Base-by-base conservation (phyloP, 2,329 filamentous ascomycete genomes). In the Aspergillus sp. region DNA sequence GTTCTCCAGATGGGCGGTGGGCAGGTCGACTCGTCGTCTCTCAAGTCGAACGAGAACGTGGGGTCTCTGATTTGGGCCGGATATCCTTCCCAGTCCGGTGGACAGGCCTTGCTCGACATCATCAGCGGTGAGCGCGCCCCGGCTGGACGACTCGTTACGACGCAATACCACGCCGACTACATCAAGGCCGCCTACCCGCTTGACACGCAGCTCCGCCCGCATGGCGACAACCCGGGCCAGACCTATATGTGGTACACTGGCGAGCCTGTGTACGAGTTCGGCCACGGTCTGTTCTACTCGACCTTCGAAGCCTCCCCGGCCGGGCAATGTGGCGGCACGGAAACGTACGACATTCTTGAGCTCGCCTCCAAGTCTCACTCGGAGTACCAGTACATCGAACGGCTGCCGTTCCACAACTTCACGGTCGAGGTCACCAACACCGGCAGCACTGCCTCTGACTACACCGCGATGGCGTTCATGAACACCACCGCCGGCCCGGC, bases 211-310 rank as follows among this genome's bases (percentile, higher is more conserved):
- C 47, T 66, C 8, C 52, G 62, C 2, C 63, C 63, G 0, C 53
- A 49, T 13, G 50, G 45, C 1, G 40, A 37, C 7, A 63, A 61
- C 14, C 63, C 62, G 0, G 64, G 64, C 0, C 55, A 63, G 15
- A 67, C 64, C 0, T 67, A 67, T 35, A 60, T 60, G 36, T 67
- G 63, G 63, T 66, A 64, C 38, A 57, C 51, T 0, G 55, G 55
- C 3, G 45, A 47, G 7, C 48, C 62, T 0, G 61, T 66, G 4
- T 57, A 58, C 12, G 55, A 57, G 8, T 67, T 66, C 32, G 64
- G 64, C 3, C 57, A 62, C 29, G 64, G 63, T 2, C 36, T 65
- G 4, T 63, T 64, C 48, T 67, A 67, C 37, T 64, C 64, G 0
- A 60, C 48, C 3, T 67, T 66, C 43, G 41, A 45, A 11, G 38